Evolutionary conservation across 306 rosid genomes (phyloP), one percentile per base, ranked within the genome.

Genomic region (Prunus kanzakura): DNA sequence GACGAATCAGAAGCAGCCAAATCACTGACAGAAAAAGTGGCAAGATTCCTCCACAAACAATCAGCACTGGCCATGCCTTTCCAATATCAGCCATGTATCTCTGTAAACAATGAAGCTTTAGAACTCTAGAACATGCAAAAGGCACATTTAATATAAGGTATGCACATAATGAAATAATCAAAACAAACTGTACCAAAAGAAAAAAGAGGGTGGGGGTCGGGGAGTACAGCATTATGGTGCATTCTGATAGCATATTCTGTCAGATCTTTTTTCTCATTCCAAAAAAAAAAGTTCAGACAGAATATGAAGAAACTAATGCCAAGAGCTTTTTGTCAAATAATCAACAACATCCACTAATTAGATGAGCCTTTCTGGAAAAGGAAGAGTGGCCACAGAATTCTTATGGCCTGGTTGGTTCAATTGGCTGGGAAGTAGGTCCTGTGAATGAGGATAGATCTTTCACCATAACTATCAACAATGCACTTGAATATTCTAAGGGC

Each of bases 51-150:
- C 99, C 99, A 65, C 99, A 95, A 72, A 95, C 97, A 74, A 95
- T 84, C 89, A 95, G 82, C 75, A 95, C 97, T 16, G 97, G 96
- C 99, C 99, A 95, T 23, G 93, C 76, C 87, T 95, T 95, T 82
- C 90, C 99, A 80, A 95, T 84, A 86, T 95, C 99, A 49, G 99
- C 91, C 97, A 95, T 91, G 91, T 92, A 95, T 81, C 99, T 90
- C 97, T 93, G 71, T 29, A 49, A 68, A 38, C 27, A 80, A 4
- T 46, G 57, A 52, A 8, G 30, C 52, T 57, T 61, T 43, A 79
- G 23, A 72, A 16, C n/a, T 56, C 4, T 4, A 4, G 46, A 25
- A 6, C 15, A 55, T 22, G 61, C 30, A 61, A 30, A 11, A 50
- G 18, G 11, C 64, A 25, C 13, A 64, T 66, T 51, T 29, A 20